Evolutionary conservation across 2,329 filamentous ascomycete species (phyloP), one percentile per base, ranked within the genome.

Genomic region (Penicillium sp.): DNA sequence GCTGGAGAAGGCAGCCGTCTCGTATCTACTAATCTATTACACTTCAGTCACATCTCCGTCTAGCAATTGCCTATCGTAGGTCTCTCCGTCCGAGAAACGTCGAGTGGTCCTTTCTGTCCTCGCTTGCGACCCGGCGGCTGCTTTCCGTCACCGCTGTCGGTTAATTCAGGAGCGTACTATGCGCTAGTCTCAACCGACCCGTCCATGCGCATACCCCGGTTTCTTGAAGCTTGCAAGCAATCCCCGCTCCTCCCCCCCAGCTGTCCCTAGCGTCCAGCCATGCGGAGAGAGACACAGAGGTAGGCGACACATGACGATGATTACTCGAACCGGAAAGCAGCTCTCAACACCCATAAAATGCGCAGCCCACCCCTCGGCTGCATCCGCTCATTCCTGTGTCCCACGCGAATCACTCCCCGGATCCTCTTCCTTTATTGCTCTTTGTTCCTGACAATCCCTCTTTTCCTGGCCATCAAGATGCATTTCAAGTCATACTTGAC

Each of bases 401-500:
- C 60, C 52, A 49, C 58, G 32, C 63, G 63, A 18, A 46, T 67
- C 50, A 58, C 63, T 27, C 48, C 51, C 49, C 60, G 63, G 49
- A 37, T 67, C 27, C 49, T 67, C 12, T 38, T 57, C 41, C 25
- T 64, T 27, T 68, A 62, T 48, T 59, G 52, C 47, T 48, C 62
- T 40, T 43, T 69, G 25, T 66, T 64, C 47, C 50, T 70, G 27
- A 47, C 55, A 26, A 46, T 64, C 48, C 60, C 58, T 38, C 46
- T 48, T 34, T 49, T 63, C 12, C 48, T 70, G 35, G 58, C 59
- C 26, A 42, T 62, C 62, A 66, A 54, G 46, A 70, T 70, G 68
- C 65, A 68, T 55, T 40, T 70, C 52, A 64, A 62, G 39, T 58
- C 58, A 9, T 67, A 64, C 48, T 48, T 66, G 5, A 56, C 65